Percentiles rank a stretch among this genome's conserved stretches.
These are phyloP conservation scores for Plasmodium vivax DNA, from an alignment of 169 alveolate species.

Conservation along the genomic window DNA sequence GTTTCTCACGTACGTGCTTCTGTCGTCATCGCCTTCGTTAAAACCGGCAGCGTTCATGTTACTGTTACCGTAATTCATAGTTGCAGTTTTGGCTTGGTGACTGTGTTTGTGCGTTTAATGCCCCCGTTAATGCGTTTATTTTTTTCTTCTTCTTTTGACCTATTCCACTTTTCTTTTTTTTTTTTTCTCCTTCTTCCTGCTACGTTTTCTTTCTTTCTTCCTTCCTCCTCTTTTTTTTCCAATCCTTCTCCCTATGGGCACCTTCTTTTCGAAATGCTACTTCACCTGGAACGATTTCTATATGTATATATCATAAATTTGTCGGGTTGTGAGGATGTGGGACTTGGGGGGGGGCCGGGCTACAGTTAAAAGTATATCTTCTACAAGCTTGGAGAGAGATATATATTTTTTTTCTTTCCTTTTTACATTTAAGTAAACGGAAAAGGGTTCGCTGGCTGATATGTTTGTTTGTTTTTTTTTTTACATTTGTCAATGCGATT, in stretches of 20 bases:
- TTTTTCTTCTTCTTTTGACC: too few species aligned
- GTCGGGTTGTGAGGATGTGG: too few species aligned
- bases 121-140: background rate
- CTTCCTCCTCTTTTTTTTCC: background rate
- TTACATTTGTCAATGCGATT: background rate
- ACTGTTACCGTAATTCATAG: constrained; percentile 44
- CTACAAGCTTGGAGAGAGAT: too few species aligned
- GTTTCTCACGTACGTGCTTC: constrained; percentile 27
- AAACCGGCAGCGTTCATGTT: background rate
- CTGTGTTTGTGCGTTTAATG: background rate
- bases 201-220: background rate
- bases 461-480: background rate
- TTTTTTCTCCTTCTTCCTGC: background rate
- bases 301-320: background rate
- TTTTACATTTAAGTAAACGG: background rate
- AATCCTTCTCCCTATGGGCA: background rate
- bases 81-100: background rate
- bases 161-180: background rate
- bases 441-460: background rate
- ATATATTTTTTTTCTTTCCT: too few species aligned
- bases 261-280: background rate
- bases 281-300: background rate
- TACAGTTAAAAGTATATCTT: too few species aligned
- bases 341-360: too few species aligned
- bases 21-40: constrained; percentile 28